Percentiles rank a stretch among this genome's conserved stretches.
phyloP scores from a whole-genome alignment of 305 asterid species.

The Ilex paraguariensis region DNA sequence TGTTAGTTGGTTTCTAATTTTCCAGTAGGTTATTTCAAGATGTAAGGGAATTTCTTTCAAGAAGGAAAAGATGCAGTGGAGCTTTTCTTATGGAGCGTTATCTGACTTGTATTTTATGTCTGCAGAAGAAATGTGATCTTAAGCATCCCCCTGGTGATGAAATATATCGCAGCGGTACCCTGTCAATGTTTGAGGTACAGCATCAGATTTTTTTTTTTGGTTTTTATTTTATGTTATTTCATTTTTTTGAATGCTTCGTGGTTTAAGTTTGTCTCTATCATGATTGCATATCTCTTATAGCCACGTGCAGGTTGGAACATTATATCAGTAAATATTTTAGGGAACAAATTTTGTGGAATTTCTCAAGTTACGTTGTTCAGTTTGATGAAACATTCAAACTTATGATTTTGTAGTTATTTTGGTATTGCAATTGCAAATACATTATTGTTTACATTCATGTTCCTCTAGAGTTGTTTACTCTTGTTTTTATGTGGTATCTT shows the following conservation, averaged over 20 bases:
- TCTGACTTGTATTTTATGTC: conserved; percentile 3
- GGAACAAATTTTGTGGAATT: background rate
- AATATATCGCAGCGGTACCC: conserved; percentile 88
- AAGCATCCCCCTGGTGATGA: conserved; percentile 99
- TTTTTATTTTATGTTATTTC: conserved; percentile 5
- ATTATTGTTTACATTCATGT: background rate
- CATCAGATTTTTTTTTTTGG: conserved; percentile 2
- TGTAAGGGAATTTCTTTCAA: no score
- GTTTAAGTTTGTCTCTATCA: background rate
- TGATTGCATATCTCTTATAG: background rate
- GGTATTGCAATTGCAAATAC: background rate
- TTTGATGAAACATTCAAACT: no score
- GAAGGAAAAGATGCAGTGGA: background rate
- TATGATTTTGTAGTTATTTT: background rate
- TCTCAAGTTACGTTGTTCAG: no score
- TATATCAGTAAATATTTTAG: background rate
- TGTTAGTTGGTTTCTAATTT: background rate
- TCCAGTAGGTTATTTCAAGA: no score
- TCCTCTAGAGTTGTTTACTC: background rate
- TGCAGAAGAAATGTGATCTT: conserved; percentile 89
- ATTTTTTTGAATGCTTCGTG: no score
- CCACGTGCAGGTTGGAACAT: background rate
- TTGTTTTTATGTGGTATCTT: background rate
- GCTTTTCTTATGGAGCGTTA: conserved; percentile 1
- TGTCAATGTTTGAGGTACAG: conserved; percentile 95